Conservation (phyloP, 129 eudicot species). For the Pittosporum tobira region DNA sequence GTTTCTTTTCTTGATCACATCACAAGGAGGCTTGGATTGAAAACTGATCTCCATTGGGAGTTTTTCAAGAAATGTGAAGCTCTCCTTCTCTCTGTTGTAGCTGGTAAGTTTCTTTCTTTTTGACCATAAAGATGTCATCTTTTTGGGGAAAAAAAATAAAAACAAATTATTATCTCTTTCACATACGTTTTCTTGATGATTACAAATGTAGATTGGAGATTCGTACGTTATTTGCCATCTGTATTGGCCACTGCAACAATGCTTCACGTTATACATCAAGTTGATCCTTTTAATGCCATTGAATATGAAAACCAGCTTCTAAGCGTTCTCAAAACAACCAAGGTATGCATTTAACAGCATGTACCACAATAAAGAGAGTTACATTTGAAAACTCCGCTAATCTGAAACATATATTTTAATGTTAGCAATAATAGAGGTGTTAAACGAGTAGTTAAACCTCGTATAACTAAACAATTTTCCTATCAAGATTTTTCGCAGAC, state of each 20-base stretch:
- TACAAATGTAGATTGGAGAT: conserved; percentile 47
- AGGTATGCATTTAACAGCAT: too few relatives aligned
- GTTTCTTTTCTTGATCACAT: conserved; percentile 84
- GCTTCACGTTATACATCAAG: conserved; percentile 59
- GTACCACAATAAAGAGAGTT: too few relatives aligned
- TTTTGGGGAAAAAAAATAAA: not conserved
- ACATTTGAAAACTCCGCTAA: too few relatives aligned
- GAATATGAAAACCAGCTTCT: conserved; percentile 78
- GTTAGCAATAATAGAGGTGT: too few relatives aligned
- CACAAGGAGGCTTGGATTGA: conserved; percentile 80
- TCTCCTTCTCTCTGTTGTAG: conserved; percentile 40
- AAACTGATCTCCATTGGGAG: conserved; percentile 49
- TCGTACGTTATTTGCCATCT: conserved; percentile 49
- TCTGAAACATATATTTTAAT: too few relatives aligned
- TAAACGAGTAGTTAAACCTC: too few relatives aligned
- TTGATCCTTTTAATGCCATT: conserved; percentile 39
- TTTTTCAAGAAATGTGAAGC: conserved; percentile 60
- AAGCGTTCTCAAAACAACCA: conserved; percentile 52
- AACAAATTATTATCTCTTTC: too few relatives aligned
- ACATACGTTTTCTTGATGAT: not conserved
- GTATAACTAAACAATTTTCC: too few relatives aligned
- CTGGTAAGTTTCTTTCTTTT: conserved; percentile 37
- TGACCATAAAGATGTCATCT: not conserved
- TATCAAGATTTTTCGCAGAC: too few relatives aligned
- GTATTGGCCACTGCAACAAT: conserved; percentile 72